These are phyloP conservation scores for Wickerhamomyces hampshirensis DNA, from an alignment of 805 yeast genomes.

Conservation along the genomic window DNA sequence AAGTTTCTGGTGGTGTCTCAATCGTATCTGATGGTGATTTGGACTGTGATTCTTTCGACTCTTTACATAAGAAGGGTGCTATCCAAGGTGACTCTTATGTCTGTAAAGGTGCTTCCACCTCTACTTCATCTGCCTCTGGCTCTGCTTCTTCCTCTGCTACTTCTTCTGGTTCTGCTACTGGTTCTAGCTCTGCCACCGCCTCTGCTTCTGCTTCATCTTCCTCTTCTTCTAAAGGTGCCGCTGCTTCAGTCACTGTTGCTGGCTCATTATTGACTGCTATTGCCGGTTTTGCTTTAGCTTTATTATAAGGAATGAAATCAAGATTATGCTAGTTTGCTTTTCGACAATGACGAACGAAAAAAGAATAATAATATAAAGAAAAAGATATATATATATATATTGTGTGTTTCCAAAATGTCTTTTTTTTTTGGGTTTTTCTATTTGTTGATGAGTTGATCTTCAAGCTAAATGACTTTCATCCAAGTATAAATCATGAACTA, in stretches of 20 bases:
- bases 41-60: conserved; percentile 74
- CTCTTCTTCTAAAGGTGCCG: conserved; percentile 29
- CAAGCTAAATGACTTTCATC: too few relatives aligned
- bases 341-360: too few relatives aligned
- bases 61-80: conserved; percentile 69
- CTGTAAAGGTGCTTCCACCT: conserved; percentile 60
- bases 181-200: conserved; percentile 19
- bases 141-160: conserved; percentile 27
- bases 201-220: conserved; percentile 14
- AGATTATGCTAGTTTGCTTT: too few relatives aligned
- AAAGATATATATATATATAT: too few relatives aligned
- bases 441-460: too few relatives aligned
- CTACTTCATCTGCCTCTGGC: conserved; percentile 38
- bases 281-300: conserved; percentile 35
- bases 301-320: conserved; percentile 35
- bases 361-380: neutral
- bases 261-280: conserved; percentile 46
- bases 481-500: too few relatives aligned
- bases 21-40: conserved; percentile 74
- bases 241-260: conserved; percentile 37
- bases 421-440: too few relatives aligned
- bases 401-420: too few relatives aligned
- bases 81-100: conserved; percentile 87
- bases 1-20: conserved; percentile 90
- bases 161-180: conserved; percentile 25